Evolutionary conservation across 768 basidiomycete genomes (phyloP), one percentile per base, ranked within the genome.

Genomic region (Mycena polygramma): DNA sequence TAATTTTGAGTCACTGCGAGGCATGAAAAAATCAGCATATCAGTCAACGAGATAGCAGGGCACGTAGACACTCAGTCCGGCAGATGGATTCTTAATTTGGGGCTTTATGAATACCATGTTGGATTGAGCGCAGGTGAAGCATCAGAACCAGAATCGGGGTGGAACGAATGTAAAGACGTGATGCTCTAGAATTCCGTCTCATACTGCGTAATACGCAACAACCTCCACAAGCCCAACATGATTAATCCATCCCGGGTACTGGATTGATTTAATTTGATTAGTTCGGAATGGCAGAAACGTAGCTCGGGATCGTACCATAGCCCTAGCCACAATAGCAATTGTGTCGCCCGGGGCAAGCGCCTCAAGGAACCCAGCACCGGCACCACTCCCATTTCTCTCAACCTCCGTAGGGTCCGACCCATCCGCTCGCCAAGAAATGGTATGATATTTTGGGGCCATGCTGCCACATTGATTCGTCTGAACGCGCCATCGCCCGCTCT

Each of bases 191-290:
- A 15, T 41, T 41, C 2, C 41, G 11, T 15, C 41, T 55, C 36
- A 67, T 52, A 67, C 58, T 17, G 66, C 49, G 30, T 67, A 67
- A 24, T 59, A 67, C 51, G 54, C 58, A 35, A 30, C 26, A 22
- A 67, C 30, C 13, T 54, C 24, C 1, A 45, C 43, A 51, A 37
- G 51, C 10, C 35, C 4, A 37, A 67, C 51, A 22, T 7, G 14
- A 14, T 67, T 67, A 8, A 67, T 30, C 66, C 66, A 67, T 37
- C 57, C 46, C 24, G 66, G 57, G 37, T 15, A 67, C 66, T 67
- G 30, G 36, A 58, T 49, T 30, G 30, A 30, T 30, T 30, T 13
- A 17, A 26, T 1, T 41, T 35, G 10, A 43, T 59, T 20, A 52
- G 30, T 8, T 14, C 7, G 20, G 35, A 39, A 55, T 2, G 17